Percentiles rank a stretch among this genome's conserved stretches.
These are phyloP conservation scores for Asterella californica DNA, from an alignment of 225 moss, liverwort and hornwort genomes.

Conservation along the genomic window DNA sequence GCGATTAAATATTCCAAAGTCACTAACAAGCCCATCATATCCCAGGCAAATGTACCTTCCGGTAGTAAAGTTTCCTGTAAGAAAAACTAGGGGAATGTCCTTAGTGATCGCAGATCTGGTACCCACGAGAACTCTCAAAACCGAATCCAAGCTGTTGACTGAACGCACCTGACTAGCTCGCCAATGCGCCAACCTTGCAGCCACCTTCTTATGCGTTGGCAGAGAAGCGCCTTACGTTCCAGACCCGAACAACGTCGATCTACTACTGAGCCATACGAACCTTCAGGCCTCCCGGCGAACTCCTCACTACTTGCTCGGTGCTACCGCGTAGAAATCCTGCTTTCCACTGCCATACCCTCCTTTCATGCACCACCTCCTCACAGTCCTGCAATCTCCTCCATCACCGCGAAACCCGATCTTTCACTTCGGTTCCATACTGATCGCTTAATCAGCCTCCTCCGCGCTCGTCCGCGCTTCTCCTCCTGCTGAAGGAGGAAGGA, in stretches of 20 bases:
- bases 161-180: conserved; percentile 5
- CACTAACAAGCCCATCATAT: too few species aligned
- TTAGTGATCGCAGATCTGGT: neutral
- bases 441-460: neutral
- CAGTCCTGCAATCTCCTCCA: neutral
- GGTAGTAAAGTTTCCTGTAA: neutral
- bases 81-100: too few species aligned
- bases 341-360: neutral
- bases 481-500: too few species aligned
- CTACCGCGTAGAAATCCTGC: neutral
- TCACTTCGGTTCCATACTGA: neutral
- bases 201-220: neutral
- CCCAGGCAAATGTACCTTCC: neutral
- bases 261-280: neutral
- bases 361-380: neutral
- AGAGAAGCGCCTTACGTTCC: neutral
- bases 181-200: neutral
- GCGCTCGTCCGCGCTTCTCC: neutral
- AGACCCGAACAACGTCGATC: neutral
- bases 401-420: neutral
- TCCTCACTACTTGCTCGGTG: neutral
- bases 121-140: neutral
- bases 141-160: neutral
- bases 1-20: neutral
- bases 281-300: neutral